phyloP scores from a whole-genome alignment of 768 basidiomycete genomes.

The Trametes villosa region DNA sequence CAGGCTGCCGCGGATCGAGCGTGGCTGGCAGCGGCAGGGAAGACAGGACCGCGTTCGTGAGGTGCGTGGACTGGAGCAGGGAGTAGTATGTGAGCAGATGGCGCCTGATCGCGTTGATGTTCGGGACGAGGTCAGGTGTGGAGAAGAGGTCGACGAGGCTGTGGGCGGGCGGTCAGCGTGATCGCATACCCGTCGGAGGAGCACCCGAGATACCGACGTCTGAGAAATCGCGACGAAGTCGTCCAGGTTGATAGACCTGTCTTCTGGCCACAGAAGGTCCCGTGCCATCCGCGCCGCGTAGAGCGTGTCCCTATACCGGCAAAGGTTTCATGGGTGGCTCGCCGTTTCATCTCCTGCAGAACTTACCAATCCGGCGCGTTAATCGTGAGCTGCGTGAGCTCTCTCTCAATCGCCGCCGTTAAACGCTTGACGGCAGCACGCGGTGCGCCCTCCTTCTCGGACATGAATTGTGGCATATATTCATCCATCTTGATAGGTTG shows the following conservation, averaged over 20 bases:
- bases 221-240: slow-evolving; percentile 88
- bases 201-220: slow-evolving; percentile 62
- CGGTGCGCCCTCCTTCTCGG: slow-evolving; percentile 63
- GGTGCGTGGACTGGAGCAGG: slow-evolving; percentile 75
- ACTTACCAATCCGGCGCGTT: slow-evolving; percentile 94
- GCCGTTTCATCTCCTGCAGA: neutral
- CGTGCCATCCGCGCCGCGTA: slow-evolving; percentile 91
- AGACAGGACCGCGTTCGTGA: slow-evolving; percentile 85
- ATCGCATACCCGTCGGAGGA: neutral
- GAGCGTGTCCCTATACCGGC: slow-evolving; percentile 76
- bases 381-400: slow-evolving; percentile 76
- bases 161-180: slow-evolving; percentile 19
- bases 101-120: slow-evolving; percentile 63
- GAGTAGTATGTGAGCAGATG: slow-evolving; percentile 88
- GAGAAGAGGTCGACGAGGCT: slow-evolving; percentile 91
- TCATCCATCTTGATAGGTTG: slow-evolving; percentile 75
- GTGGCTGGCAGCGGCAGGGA: slow-evolving; percentile 83
- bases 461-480: slow-evolving; percentile 80
- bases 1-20: slow-evolving; percentile 77
- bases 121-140: slow-evolving; percentile 61
- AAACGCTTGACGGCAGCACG: slow-evolving; percentile 86
- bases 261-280: slow-evolving; percentile 89
- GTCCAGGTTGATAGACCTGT: slow-evolving; percentile 73
- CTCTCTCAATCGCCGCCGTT: slow-evolving; percentile 71
- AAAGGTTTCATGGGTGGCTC: neutral